Base-by-base conservation (phyloP, 768 basidiomycete genomes). In the Rhodotorula diobovata region DNA sequence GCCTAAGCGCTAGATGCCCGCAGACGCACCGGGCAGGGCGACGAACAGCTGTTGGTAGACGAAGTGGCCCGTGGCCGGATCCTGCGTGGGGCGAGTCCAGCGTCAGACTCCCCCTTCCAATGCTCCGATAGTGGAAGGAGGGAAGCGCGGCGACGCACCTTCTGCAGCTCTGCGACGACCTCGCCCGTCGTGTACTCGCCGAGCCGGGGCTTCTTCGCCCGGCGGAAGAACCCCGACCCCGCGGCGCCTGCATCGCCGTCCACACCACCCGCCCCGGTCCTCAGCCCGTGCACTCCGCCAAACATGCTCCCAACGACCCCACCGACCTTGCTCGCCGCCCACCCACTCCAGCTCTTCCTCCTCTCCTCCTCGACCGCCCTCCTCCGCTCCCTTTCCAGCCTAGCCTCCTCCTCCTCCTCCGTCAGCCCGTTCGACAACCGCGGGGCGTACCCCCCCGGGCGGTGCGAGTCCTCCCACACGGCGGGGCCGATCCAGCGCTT, bases 11-110 rank as follows among this genome's bases (percentile, higher is more conserved):
- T 10, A 43, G 43, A 43, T n/a, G n/a, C n/a, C n/a, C n/a, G n/a
- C n/a, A 4, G 54, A 48, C 48, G 51, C 25, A 68, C 67, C 69
- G n/a, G 74, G 74, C 7, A 75, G 32, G 16, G 67, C 71, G 58
- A 70, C 71, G 28, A 66, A 72, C 39, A 75, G 66, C 35, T 70
- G 64, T 54, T 71, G 66, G 68, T 75, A 75, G 46, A 75, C 71
- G n/a, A 72, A 75, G 37, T 70, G 60, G 43, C 64, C 64, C 18
- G 74, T 64, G 23, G 20, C 9, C 9, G 61, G 58, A 21, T 75
- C 71, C 70, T 71, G 53, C 34, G 34, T n/a, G n/a, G n/a, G 14
- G 28, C 5, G 37, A 5, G 21, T 9, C 35, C 0, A 11, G 4
- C 14, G 34, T 8, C 4, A 8, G n/a, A 41, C 18, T 18, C 39